A percentile compares a stretch with the other conserved stretches of the same genome.
Conservation (phyloP, 352 stramenopile genomes). For the Pythium grandisporangium region DNA sequence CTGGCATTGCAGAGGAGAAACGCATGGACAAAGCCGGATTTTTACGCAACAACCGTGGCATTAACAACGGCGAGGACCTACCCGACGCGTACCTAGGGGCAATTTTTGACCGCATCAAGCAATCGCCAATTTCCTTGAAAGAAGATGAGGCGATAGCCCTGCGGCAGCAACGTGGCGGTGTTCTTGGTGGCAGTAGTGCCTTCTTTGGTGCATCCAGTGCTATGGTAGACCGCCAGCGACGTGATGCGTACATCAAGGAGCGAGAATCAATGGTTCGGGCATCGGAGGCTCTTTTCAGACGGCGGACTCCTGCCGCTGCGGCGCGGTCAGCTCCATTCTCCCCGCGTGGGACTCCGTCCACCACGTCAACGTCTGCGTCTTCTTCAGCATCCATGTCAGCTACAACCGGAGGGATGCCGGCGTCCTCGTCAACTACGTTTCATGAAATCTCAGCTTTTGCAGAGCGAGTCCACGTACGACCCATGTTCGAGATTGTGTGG, state of each 20-base stretch:
- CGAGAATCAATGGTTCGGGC: conserved; percentile 75
- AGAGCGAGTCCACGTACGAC: conserved; percentile 75
- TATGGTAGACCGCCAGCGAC: conserved; percentile 47
- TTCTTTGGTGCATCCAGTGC: conserved; percentile 59
- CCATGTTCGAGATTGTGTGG: conserved; percentile 99
- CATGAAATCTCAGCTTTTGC: conserved; percentile 55
- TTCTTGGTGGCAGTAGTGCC: conserved; percentile 14
- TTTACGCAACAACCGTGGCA: conserved; percentile 96
- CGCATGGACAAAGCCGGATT: conserved; percentile 98
- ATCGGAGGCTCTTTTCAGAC: conserved; percentile 73
- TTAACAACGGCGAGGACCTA: conserved; percentile 95
- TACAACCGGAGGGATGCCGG: too few species aligned
- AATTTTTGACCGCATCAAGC: conserved; percentile 97
- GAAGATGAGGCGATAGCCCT: conserved; percentile 94
- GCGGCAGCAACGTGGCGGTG: conserved; percentile 14
- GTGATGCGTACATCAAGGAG: conserved; percentile 81
- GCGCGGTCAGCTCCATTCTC: conserved; percentile 11
- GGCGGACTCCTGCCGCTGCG: conserved; percentile 21
- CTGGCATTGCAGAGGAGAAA: conserved; percentile 94
- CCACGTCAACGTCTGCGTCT: not conserved
- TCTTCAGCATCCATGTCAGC: too few species aligned
- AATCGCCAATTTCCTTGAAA: conserved; percentile 94
- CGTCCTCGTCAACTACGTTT: conserved; percentile 22
- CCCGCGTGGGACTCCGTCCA: not conserved
- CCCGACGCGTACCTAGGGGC: conserved; percentile 87